Base-by-base conservation (phyloP, 306 rosid species). In the Corylus heterophylla region DNA sequence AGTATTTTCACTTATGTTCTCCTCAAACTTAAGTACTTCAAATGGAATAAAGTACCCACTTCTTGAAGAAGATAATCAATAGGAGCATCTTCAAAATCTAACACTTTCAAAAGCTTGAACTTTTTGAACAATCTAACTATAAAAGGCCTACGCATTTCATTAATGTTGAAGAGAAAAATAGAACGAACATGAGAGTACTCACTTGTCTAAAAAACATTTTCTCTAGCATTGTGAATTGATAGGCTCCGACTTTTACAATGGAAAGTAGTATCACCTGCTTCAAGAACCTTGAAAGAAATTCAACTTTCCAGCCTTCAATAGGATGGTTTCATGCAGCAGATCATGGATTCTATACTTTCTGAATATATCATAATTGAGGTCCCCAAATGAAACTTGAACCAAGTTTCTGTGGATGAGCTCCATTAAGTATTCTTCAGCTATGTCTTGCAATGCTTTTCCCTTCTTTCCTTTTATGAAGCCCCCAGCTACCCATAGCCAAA, bases 401-500 rank as follows among this genome's bases (percentile, higher is more conserved):
- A 66, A 66, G 48, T 66, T 66, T 39, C 71, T 66, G 12, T 37
- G 71, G 48, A 64, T 7, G 2, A 73, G 83, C 29, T 79, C 83
- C 7, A 0, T 25, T 11, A 80, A 80, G 74, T 64, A 73, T 7
- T 74, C 69, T 7, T 52, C 58, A 1, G 58, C 74, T 2, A 20
- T 10, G 31, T 79, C 68, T 49, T 63, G 69, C 4, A 73, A 22
- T 18, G 45, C 0, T 47, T 16, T 31, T 4, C 74, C 8, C 18
- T 50, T 58, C 10, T 5, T 14, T 37, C 17, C 69, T 7, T 59
- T 44, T 12, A 79, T 73, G 73, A 73, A 73, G 3, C 74, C 78
- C 50, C 73, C 78, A 0, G 67, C 74, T 22, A 73, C 47, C 83
- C 83, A 79, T 9, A 79, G 12, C 10, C 20, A 44, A 73, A 64